Evolutionary conservation across 2,329 filamentous ascomycete genomes (phyloP).

Genomic region (Fusarium sp.): DNA sequence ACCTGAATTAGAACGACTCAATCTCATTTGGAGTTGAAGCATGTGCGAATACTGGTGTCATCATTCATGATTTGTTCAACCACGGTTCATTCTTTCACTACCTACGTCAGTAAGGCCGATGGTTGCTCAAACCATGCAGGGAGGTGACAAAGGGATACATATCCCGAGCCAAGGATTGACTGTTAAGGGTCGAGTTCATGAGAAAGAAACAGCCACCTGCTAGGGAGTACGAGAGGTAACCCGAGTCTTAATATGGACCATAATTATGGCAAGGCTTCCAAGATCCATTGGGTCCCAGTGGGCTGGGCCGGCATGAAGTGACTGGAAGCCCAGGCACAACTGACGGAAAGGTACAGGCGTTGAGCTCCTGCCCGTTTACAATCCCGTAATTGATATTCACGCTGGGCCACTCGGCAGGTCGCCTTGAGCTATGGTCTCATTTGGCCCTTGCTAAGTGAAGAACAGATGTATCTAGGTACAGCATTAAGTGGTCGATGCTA

Average conservation of each 20-base stretch:
- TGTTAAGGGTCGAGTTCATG: background rate
- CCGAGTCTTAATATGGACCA: background rate
- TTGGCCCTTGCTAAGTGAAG: background rate
- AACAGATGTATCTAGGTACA: background rate
- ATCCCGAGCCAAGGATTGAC: background rate
- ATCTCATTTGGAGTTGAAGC: constrained; percentile 5
- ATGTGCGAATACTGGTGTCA: constrained; percentile 2
- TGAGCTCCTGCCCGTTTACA: constrained; percentile 1
- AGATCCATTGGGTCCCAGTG: constrained; percentile 28
- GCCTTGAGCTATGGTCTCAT: background rate
- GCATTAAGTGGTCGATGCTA: background rate
- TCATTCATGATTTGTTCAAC: constrained; percentile 3
- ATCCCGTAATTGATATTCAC: background rate
- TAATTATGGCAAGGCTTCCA: background rate
- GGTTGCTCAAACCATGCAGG: constrained; percentile 15
- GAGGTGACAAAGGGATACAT: constrained; percentile 1
- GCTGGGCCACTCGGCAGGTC: constrained; percentile 12
- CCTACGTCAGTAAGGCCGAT: background rate
- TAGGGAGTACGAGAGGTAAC: constrained; percentile 5
- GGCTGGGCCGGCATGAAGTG: constrained; percentile 8
- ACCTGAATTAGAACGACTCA: constrained; percentile 5
- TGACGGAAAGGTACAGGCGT: constrained; percentile 23
- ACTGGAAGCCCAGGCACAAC: background rate
- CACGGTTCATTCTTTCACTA: background rate
- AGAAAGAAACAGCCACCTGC: background rate